Base-by-base conservation (phyloP, 2,329 filamentous ascomycete species). In the Trichoderma cornu-damae region DNA sequence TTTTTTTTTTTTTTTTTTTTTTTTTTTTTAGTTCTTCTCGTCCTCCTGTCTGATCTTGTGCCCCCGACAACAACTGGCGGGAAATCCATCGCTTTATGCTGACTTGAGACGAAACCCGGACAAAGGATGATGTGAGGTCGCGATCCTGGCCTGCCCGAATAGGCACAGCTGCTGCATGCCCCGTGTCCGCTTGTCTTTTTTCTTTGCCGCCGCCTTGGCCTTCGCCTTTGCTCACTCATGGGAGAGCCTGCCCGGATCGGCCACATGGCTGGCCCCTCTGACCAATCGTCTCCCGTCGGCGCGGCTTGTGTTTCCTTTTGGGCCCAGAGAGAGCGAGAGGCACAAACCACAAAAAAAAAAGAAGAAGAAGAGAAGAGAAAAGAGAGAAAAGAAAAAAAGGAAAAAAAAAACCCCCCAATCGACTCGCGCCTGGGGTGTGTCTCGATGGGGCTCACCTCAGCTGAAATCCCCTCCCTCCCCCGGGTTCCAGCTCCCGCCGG, bases 381-480 rank as follows among this genome's bases (percentile, higher is more conserved):
- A 20, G 6, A 18, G 37, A 40, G 16, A 16, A 7, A 46, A n/a
- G 24, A 11, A 44, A 14, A 26, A 26, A 26, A 44, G 34, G 34
- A 30, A 12, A 32, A 9, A 28, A 24, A 46, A n/a, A n/a, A n/a
- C n/a, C n/a, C n/a, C n/a, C n/a, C n/a, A n/a, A n/a, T 16, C 44
- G 49, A 37, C 46, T 32, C 34, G 53, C 49, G 35, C 37, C 38
- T 12, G 48, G 42, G 55, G 59, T 54, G 59, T 54, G 61, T 40
- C 58, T 61, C 34, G 63, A 64, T 71, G 68, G 65, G 68, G 69
- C 69, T 72, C 69, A 72, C 68, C 68, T 72, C 70, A 72, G 70
- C 70, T 72, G 70, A 71, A 69, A 22, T 22, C 12, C 49, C 28
- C 35, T 20, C 43, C 32, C 18, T 52, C 18, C 38, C 28, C 53